Evolutionary conservation across 805 yeast species (phyloP), one percentile per base, ranked within the genome.

Genomic region (Schwanniomyces pseudopolymorphus): DNA sequence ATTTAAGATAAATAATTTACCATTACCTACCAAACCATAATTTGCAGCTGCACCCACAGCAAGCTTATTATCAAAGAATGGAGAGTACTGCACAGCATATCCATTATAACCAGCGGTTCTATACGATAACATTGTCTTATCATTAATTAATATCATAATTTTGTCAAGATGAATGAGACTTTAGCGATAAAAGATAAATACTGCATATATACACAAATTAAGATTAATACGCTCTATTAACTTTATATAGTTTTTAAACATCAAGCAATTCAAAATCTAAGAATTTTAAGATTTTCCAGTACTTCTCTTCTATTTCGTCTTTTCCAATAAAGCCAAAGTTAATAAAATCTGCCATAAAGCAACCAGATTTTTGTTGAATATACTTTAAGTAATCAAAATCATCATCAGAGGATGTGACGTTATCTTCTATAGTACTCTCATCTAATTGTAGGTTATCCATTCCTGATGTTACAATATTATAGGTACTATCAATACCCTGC

Each of bases 1-100:
- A 41, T 81, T 82, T 20, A 92, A 69, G 1, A 92, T 73, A 54
- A 72, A 84, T 24, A 92, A 70, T 54, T 88, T 78, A 5, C 99
- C 99, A 64, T 92, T 92, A 2, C 99, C 99, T 3, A 90, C 96
- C 4, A 92, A 71, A 1, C 98, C 98, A 64, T 83, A 92, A 69
- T 92, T 94, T 22, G 97, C 89, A 1, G 96, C 85, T 0, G 96
- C 77, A 0, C 96, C 95, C 26, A 89, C 92, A 0, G 96, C 97
- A 19, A 92, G 59, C 58, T 88, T 87, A 68, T 87, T 88, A 65
- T 92, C 98, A 56, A 82, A 87, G 58, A 83, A 92, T 1, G 98
- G 97, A 0, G 97, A 89, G 70, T 92, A 94, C 57, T 85, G 85
- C 13, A 90, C 86, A 0, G 85, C 84, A 61, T 89, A 89, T 13